These are phyloP conservation scores for Cercophora newfieldiana DNA, from an alignment of 495 filamentous ascomycete species.

Conservation along the genomic window DNA sequence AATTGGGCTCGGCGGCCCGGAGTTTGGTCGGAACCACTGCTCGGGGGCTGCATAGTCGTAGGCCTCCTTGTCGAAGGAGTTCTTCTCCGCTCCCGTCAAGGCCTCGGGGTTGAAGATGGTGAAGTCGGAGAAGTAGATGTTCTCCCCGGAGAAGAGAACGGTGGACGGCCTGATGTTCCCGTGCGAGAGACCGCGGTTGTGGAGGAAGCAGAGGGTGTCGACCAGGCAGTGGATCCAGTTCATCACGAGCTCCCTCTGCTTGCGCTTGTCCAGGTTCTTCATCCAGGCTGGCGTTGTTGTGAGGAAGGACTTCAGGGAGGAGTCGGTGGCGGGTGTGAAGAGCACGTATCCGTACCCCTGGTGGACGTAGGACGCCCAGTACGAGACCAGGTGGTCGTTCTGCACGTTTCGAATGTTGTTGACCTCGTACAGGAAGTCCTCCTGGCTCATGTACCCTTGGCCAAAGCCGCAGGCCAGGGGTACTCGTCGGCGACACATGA, in stretches of 20 bases:
- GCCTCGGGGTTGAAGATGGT: slow-evolving; percentile 55
- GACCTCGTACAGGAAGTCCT: slow-evolving; percentile 71
- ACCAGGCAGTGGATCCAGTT: slow-evolving; percentile 88
- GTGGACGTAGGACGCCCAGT: slow-evolving; percentile 78
- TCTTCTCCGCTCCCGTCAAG: slow-evolving; percentile 41
- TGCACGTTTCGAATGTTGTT: slow-evolving; percentile 61
- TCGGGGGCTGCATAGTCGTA: slow-evolving; percentile 92
- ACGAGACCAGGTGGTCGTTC: slow-evolving; percentile 78
- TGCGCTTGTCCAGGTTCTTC: slow-evolving; percentile 70
- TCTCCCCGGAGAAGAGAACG: slow-evolving; percentile 69
- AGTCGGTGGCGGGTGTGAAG: slow-evolving; percentile 72
- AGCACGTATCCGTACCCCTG: slow-evolving; percentile 72
- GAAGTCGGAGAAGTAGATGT: slow-evolving; percentile 75
- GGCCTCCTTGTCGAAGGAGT: slow-evolving; percentile 66
- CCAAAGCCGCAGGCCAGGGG: slow-evolving; percentile 54
- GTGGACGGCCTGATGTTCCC: slow-evolving; percentile 83
- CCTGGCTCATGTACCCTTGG: slow-evolving; percentile 57
- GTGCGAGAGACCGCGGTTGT: slow-evolving; percentile 70
- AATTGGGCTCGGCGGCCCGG: slow-evolving; percentile 29
- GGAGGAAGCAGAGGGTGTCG: slow-evolving; percentile 74
- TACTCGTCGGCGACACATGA: slow-evolving; percentile 72
- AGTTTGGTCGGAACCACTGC: slow-evolving; percentile 57
- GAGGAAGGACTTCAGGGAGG: slow-evolving; percentile 75
- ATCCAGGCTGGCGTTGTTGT: slow-evolving; percentile 64
- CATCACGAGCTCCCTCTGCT: slow-evolving; percentile 67